A percentile compares a stretch with the other conserved stretches of the same genome.
These are phyloP conservation scores for Pichia insulana DNA, from an alignment of 805 yeast genomes.

Conservation along the genomic window DNA sequence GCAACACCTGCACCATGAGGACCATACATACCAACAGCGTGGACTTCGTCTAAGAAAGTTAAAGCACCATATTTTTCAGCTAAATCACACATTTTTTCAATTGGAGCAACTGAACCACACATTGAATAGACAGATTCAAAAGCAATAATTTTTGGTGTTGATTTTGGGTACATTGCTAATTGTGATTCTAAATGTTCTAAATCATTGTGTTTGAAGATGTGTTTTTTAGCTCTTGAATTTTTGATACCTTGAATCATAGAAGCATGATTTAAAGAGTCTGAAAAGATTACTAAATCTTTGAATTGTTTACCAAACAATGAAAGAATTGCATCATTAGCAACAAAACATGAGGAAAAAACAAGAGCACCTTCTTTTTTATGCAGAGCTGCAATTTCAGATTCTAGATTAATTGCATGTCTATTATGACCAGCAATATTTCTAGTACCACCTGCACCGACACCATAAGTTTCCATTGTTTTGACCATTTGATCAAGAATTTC, in stretches of 20 bases:
- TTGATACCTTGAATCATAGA: conserved; percentile 95
- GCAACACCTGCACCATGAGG: conserved; percentile 99
- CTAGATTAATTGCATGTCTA: conserved; percentile 77
- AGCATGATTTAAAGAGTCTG: conserved; percentile 93
- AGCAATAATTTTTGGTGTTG: conserved; percentile 91
- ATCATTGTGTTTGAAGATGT: conserved; percentile 87
- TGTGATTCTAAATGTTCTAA: conserved; percentile 71
- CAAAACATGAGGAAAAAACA: conserved; percentile 92
- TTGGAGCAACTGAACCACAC: conserved; percentile 97
- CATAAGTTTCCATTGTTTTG: conserved; percentile 73
- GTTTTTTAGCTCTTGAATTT: conserved; percentile 82
- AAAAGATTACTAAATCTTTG: conserved; percentile 82
- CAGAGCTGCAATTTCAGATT: conserved; percentile 76
- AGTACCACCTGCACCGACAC: conserved; percentile 99
- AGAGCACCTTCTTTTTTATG: conserved; percentile 94
- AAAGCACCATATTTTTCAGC: conserved; percentile 97
- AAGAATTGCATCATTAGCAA: conserved; percentile 92
- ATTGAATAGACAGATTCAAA: conserved; percentile 96
- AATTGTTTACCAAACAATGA: conserved; percentile 86
- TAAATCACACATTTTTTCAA: conserved; percentile 82
- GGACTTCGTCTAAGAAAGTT: conserved; percentile 96
- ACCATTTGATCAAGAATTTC: conserved; percentile 71
- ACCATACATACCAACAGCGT: conserved; percentile 98
- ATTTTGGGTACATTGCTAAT: conserved; percentile 71
- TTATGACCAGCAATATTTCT: conserved; percentile 98